Evolutionary conservation across 2,329 filamentous ascomycete species (phyloP).

Genomic region (Juglanconis oblonga): DNA sequence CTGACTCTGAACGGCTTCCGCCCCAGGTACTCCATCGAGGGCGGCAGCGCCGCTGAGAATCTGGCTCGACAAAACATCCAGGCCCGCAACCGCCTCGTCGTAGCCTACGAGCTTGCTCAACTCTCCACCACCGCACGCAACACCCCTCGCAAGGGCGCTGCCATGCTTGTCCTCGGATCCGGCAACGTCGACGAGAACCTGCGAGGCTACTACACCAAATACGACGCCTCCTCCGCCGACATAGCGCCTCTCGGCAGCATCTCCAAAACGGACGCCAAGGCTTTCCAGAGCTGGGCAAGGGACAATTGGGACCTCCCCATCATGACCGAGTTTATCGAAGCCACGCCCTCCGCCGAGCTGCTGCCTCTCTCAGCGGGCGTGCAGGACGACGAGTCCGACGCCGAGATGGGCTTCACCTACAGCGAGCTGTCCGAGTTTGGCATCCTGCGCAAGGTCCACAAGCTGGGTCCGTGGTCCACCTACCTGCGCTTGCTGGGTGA

Average conservation of each 20-base stretch:
- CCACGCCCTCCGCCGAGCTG: slow-evolving; percentile 53
- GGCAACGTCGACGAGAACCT: slow-evolving; percentile 59
- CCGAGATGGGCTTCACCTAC: slow-evolving; percentile 44
- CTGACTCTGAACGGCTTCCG: slow-evolving; percentile 26
- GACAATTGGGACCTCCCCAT: slow-evolving; percentile 59
- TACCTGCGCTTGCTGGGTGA: slow-evolving; percentile 37
- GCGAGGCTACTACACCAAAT: slow-evolving; percentile 61
- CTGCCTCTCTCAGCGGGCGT: slow-evolving; percentile 38
- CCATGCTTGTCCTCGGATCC: slow-evolving; percentile 59
- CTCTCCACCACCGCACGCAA: slow-evolving; percentile 57
- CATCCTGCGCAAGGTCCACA: slow-evolving; percentile 37
- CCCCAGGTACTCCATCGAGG: slow-evolving; percentile 50
- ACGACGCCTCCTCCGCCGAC: slow-evolving; percentile 55
- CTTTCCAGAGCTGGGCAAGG: slow-evolving; percentile 59
- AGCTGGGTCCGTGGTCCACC: slow-evolving; percentile 38
- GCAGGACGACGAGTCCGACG: slow-evolving; percentile 36
- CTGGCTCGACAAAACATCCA: slow-evolving; percentile 68
- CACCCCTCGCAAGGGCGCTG: slow-evolving; percentile 47
- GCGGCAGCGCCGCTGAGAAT: slow-evolving; percentile 56
- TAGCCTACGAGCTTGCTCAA: slow-evolving; percentile 62
- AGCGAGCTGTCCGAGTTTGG: slow-evolving; percentile 38
- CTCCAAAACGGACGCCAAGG: slow-evolving; percentile 62
- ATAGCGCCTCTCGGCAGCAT: slow-evolving; percentile 55
- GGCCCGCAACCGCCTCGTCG: slow-evolving; percentile 62
- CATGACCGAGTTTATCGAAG: slow-evolving; percentile 60